These are phyloP conservation scores for Anacardium occidentale DNA, from an alignment of 345 rosid species.

Conservation along the genomic window DNA sequence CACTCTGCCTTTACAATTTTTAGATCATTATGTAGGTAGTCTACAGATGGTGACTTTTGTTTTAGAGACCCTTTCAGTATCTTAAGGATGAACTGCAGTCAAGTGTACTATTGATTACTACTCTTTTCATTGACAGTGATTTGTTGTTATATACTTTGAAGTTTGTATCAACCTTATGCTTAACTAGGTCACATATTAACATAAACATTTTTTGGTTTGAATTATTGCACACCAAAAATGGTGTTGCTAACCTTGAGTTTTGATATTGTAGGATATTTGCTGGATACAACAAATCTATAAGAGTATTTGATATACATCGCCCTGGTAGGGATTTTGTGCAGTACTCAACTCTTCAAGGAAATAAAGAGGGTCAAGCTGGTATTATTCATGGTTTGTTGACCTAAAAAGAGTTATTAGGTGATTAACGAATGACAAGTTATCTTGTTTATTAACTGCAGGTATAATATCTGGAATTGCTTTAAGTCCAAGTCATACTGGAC, in stretches of 20 bases:
- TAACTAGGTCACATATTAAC: neutral
- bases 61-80: neutral
- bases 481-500: conserved; percentile 70
- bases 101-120: neutral
- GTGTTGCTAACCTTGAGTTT: conserved; percentile 12
- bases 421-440: neutral
- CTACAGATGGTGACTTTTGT: neutral
- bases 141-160: neutral
- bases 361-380: conserved; percentile 96
- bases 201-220: neutral
- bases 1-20: neutral
- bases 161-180: conserved; percentile 9
- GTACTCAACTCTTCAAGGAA: conserved; percentile 71
- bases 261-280: conserved; percentile 69
- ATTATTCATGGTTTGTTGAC: conserved; percentile 9
- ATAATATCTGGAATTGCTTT: conserved; percentile 84
- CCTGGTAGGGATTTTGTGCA: conserved; percentile 90
- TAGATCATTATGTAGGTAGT: neutral
- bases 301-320: conserved; percentile 89
- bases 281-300: conserved; percentile 80
- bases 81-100: neutral
- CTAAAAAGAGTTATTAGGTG: neutral
- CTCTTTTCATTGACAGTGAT: neutral
- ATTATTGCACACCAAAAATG: neutral
- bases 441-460: conserved; percentile 46